Conservation (phyloP, 192 early-diverging fungal species). For the Dissophora globulifera region DNA sequence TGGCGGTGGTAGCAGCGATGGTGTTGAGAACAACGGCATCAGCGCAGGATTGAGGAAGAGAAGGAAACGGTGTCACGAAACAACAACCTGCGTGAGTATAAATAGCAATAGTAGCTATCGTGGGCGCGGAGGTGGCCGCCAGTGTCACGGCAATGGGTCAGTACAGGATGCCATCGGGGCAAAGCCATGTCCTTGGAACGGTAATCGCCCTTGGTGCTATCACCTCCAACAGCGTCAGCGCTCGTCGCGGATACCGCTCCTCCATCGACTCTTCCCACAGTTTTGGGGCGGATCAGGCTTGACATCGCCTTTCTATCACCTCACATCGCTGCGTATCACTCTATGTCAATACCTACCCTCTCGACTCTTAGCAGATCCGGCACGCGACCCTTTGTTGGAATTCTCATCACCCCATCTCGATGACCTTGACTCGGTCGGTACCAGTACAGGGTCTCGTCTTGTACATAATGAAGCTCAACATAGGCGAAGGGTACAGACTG, state of each 20-base stretch:
- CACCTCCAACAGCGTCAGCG: constrained; percentile 23
- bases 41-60: no score
- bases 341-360: background rate
- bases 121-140: no score
- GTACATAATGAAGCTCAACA: background rate
- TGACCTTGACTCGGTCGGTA: background rate
- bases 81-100: no score
- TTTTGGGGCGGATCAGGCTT: background rate
- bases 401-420: no score
- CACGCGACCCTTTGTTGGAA: no score
- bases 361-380: no score
- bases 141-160: no score
- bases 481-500: constrained; percentile 7
- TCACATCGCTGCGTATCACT: constrained; percentile 1
- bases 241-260: constrained; percentile 8
- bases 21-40: no score
- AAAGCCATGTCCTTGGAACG: constrained; percentile 32
- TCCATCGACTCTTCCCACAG: constrained; percentile 15
- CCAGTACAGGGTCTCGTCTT: background rate
- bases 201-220: constrained; percentile 31
- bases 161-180: no score
- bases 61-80: no score
- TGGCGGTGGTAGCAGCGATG: background rate
- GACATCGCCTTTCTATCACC: constrained; percentile 1
- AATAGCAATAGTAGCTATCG: no score